phyloP scores from a whole-genome alignment of 331 rosid species.

The Phaseolus coccineus region DNA sequence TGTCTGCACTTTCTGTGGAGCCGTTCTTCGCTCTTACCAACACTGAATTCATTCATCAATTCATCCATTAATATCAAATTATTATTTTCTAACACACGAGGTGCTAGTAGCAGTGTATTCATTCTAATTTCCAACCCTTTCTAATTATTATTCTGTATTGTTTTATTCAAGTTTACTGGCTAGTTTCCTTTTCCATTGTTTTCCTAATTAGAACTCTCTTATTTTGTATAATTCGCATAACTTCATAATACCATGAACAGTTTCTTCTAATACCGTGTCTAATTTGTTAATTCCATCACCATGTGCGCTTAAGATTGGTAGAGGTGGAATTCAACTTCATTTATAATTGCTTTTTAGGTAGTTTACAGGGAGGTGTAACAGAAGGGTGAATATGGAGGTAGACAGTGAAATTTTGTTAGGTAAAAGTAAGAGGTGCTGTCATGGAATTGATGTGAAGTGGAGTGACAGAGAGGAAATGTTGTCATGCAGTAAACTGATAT shows the following conservation, averaged over 20 bases:
- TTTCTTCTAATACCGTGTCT: background rate
- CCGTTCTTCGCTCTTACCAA: constrained; percentile 70
- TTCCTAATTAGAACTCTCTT: too few species aligned
- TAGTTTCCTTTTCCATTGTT: too few species aligned
- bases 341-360: too few species aligned
- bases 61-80: background rate
- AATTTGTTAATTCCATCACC: too few species aligned
- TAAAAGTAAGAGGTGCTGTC: background rate
- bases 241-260: background rate
- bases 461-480: background rate
- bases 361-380: too few species aligned
- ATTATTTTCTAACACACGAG: background rate
- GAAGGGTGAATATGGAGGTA: too few species aligned
- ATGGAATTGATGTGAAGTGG: background rate
- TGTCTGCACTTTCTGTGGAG: constrained; percentile 87
- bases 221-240: background rate
- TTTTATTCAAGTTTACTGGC: too few species aligned
- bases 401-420: too few species aligned
- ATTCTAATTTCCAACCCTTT: background rate
- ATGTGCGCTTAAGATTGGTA: too few species aligned
- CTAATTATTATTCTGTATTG: background rate
- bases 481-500: background rate
- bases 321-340: too few species aligned
- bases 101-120: too few species aligned
- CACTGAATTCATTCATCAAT: background rate